Percentiles rank a stretch among this genome's conserved stretches.
Evolutionary conservation across 2,329 filamentous ascomycete genomes (phyloP).

Genomic region (Xylariaceae sp.): DNA sequence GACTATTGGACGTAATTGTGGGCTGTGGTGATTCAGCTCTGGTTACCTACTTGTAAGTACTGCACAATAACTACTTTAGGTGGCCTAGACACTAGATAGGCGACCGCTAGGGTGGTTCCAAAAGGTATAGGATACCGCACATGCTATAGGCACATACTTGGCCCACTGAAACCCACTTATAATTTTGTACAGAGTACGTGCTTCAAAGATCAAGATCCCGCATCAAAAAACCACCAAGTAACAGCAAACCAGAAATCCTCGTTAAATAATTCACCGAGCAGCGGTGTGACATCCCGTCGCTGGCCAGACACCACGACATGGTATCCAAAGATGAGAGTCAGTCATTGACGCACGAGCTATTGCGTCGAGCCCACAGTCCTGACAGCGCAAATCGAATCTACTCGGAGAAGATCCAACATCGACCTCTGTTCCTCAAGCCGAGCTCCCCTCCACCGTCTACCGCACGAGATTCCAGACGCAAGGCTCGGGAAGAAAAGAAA

Average conservation of each 20-base stretch:
- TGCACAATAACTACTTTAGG: no score
- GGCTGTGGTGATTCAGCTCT: no score
- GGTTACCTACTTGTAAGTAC: no score
- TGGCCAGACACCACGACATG: conserved; percentile 37
- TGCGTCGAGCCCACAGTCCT: conserved; percentile 79
- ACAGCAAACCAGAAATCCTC: not conserved
- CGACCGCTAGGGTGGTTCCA: no score
- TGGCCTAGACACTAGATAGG: no score
- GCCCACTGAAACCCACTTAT: no score
- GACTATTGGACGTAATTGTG: no score
- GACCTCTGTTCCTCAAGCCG: conserved; percentile 78
- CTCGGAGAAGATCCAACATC: conserved; percentile 81
- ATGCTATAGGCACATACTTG: no score
- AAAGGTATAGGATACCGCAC: no score
- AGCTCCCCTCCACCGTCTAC: conserved; percentile 70
- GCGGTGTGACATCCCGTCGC: not conserved
- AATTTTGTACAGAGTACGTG: no score
- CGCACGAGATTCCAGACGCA: conserved; percentile 58
- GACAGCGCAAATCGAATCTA: conserved; percentile 74
- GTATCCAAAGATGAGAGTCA: conserved; percentile 38
- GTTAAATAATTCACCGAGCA: not conserved
- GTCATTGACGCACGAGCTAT: conserved; percentile 65
- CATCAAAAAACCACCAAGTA: no score
- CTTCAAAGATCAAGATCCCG: no score
- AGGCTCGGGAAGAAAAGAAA: conserved; percentile 48